Conservation (phyloP, 2,329 filamentous ascomycete genomes). For the Gremmenia infestans region DNA sequence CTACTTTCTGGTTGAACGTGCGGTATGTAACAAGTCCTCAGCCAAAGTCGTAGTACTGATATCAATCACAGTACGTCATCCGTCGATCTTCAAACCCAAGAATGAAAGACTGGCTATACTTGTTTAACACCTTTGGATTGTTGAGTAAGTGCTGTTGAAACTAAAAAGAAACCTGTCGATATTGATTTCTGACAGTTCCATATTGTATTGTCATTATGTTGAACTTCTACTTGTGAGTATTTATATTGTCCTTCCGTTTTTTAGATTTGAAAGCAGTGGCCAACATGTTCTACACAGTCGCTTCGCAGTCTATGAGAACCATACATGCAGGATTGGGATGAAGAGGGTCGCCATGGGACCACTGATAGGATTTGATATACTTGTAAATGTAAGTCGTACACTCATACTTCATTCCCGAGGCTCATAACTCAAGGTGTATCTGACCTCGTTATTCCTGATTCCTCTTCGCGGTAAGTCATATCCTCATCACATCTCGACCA, state of each 20-base stretch:
- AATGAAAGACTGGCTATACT: slow-evolving; percentile 52
- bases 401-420: not conserved
- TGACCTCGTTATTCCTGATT: slow-evolving; percentile 59
- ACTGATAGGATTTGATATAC: slow-evolving; percentile 54
- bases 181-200: slow-evolving; percentile 20
- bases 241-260: not conserved
- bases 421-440: slow-evolving; percentile 39
- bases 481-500: not conserved
- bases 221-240: slow-evolving; percentile 55
- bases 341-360: slow-evolving; percentile 53
- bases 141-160: slow-evolving; percentile 32
- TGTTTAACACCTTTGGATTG: slow-evolving; percentile 58
- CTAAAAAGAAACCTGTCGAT: not conserved
- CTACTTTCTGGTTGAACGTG: slow-evolving; percentile 60
- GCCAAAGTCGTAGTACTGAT: not conserved
- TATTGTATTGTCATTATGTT: slow-evolving; percentile 43
- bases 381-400: slow-evolving; percentile 43
- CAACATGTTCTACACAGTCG: slow-evolving; percentile 38
- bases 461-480: slow-evolving; percentile 47
- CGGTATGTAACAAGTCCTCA: slow-evolving; percentile 34
- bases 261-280: not conserved
- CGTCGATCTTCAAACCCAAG: slow-evolving; percentile 46
- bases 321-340: slow-evolving; percentile 59
- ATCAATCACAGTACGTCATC: slow-evolving; percentile 40
- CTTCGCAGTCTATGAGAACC: slow-evolving; percentile 49